phyloP scores from a whole-genome alignment of 495 filamentous ascomycete genomes.

The Cercophora sp. region DNA sequence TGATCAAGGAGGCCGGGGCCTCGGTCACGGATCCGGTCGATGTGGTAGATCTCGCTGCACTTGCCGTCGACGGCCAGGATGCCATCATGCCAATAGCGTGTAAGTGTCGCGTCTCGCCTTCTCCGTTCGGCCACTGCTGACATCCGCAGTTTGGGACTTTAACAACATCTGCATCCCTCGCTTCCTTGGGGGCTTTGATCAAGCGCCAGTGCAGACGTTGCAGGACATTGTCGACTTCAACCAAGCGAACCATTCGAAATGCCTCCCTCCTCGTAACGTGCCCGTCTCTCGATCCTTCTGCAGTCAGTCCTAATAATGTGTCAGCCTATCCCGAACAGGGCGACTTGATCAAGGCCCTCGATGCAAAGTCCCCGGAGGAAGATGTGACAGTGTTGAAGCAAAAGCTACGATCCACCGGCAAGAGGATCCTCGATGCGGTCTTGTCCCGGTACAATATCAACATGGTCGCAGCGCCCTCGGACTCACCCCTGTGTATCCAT shows the following conservation, averaged over 20 bases:
- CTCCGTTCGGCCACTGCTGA: not conserved
- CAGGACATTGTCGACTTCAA: conserved; percentile 30
- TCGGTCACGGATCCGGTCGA: conserved; percentile 9
- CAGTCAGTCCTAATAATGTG: no score
- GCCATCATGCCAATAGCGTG: conserved; percentile 24
- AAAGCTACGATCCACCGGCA: not conserved
- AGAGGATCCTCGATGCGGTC: conserved; percentile 1
- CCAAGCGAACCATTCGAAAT: conserved; percentile 19
- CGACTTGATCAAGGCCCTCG: conserved; percentile 22
- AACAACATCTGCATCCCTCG: conserved; percentile 19
- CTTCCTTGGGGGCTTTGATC: conserved; percentile 19
- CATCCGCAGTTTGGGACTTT: conserved; percentile 20
- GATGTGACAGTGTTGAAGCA: conserved; percentile 15
- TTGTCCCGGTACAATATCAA: conserved; percentile 23
- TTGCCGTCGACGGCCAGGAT: conserved; percentile 14
- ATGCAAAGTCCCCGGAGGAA: conserved; percentile 17
- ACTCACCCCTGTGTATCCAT: conserved; percentile 27
- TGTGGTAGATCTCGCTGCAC: not conserved
- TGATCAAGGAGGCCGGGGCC: not conserved
- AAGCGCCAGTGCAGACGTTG: conserved; percentile 16
- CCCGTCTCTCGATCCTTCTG: no score
- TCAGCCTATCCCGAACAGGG: conserved; percentile 22
- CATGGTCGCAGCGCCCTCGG: conserved; percentile 28
- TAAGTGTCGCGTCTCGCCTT: not conserved
- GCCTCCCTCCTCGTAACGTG: conserved; percentile 21